Evolutionary conservation across 176 grass and related monocot genomes (phyloP).

Genomic region (Chrysopogon serrulatus): DNA sequence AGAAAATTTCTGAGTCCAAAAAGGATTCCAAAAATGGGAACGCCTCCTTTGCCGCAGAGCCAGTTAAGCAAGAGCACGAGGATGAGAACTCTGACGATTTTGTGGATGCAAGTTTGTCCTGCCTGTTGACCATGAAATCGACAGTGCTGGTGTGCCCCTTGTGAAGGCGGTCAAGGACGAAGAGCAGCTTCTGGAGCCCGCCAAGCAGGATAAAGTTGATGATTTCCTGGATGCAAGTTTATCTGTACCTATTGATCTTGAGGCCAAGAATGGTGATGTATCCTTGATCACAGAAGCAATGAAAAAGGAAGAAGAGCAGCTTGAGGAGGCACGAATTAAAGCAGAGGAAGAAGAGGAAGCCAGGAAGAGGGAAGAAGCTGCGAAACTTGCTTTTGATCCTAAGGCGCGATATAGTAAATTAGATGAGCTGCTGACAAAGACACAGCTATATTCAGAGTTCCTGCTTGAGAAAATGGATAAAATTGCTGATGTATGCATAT

Average conservation of each 20-base stretch:
- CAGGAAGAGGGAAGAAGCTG: slow-evolving; percentile 40
- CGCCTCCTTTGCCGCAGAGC: not conserved
- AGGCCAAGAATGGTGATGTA: slow-evolving; percentile 70
- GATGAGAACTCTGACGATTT: not conserved
- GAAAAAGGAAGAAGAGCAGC: slow-evolving; percentile 67
- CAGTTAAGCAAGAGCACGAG: slow-evolving; percentile 33
- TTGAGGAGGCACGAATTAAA: slow-evolving; percentile 42
- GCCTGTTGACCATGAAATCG: slow-evolving; percentile 12
- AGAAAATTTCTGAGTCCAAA: slow-evolving; percentile 36
- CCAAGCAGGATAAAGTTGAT: slow-evolving; percentile 11
- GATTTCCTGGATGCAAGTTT: not conserved
- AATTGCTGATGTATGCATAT: slow-evolving; percentile 57
- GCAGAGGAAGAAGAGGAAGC: slow-evolving; percentile 48
- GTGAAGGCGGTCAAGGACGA: slow-evolving; percentile 16
- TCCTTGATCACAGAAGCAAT: slow-evolving; percentile 69
- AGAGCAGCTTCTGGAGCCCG: not conserved
- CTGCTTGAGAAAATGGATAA: slow-evolving; percentile 95
- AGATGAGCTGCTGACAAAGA: slow-evolving; percentile 83
- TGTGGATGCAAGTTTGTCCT: slow-evolving; percentile 25
- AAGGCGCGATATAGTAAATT: slow-evolving; percentile 70
- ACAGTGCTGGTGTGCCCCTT: not conserved
- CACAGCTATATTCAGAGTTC: slow-evolving; percentile 85
- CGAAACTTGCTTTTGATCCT: slow-evolving; percentile 32
- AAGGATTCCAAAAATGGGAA: not conserved
- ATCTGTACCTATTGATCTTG: slow-evolving; percentile 48